A percentile compares a stretch with the other conserved stretches of the same genome.
These are phyloP conservation scores for Cryptococcus sp. DNA, from an alignment of 1,284 basidiomycete species.

Conservation along the genomic window DNA sequence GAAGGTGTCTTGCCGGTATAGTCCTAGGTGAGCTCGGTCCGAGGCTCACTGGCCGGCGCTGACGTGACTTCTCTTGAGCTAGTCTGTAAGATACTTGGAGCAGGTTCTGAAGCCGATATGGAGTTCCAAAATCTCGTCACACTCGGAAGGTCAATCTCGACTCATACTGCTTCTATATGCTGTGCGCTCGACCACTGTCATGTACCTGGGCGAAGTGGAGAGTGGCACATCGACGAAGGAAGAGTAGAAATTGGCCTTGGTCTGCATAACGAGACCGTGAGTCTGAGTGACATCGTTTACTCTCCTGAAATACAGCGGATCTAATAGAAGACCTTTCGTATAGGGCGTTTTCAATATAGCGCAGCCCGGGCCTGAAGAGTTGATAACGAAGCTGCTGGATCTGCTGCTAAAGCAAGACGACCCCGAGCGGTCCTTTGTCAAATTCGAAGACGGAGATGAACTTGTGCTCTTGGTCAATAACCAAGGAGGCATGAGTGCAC, in stretches of 20 bases:
- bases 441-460: conserved; percentile 53
- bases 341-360: conserved; percentile 50
- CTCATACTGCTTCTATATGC: conserved; percentile 55
- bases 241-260: conserved; percentile 57
- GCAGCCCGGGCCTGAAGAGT: conserved; percentile 39
- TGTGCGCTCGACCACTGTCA: conserved; percentile 58
- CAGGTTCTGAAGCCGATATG: conserved; percentile 41
- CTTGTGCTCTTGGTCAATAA: conserved; percentile 55
- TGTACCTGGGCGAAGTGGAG: conserved; percentile 54
- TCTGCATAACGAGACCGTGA: conserved; percentile 57
- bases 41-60: not conserved
- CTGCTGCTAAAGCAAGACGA: conserved; percentile 53
- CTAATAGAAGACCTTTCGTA: not conserved
- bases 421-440: conserved; percentile 54
- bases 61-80: conserved; percentile 3
- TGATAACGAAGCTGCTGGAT: conserved; percentile 43
- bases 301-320: conserved; percentile 11
- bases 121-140: conserved; percentile 38
- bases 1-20: conserved; percentile 56
- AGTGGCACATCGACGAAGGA: conserved; percentile 53
- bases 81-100: conserved; percentile 52
- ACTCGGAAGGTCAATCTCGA: conserved; percentile 40
- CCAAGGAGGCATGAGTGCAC: conserved; percentile 55
- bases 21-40: conserved; percentile 37
- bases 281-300: conserved; percentile 24